phyloP scores from a whole-genome alignment of 169 alveolate species.

The Babesia ovis region DNA sequence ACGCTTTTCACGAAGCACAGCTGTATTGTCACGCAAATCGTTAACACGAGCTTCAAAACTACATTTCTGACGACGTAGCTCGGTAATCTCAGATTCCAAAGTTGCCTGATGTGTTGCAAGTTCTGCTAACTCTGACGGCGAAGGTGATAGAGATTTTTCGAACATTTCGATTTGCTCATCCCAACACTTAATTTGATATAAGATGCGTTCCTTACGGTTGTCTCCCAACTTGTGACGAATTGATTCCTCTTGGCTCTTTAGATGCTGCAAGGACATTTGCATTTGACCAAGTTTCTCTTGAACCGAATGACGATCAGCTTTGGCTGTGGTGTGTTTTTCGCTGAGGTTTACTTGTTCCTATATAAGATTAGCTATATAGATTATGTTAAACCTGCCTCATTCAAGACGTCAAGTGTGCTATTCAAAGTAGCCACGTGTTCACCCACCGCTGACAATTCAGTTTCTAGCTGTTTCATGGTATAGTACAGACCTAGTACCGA shows the following conservation, averaged over 20 bases:
- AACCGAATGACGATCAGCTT: background rate
- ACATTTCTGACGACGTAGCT: conserved; percentile 8
- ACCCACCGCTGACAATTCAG: conserved; percentile 15
- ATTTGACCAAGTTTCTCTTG: conserved; percentile 27
- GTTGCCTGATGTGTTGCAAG: conserved; percentile 3
- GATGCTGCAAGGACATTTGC: conserved; percentile 35
- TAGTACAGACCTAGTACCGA: conserved; percentile 26
- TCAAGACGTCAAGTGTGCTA: conserved; percentile 13
- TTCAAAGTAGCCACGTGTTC: conserved; percentile 4
- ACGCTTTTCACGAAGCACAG: conserved; percentile 24
- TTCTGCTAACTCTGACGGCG: conserved; percentile 18
- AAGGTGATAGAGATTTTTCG: background rate
- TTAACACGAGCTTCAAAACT: conserved; percentile 15
- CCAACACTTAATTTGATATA: conserved; percentile 34
- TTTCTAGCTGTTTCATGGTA: conserved; percentile 12
- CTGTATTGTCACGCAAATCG: conserved; percentile 11
- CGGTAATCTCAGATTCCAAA: background rate
- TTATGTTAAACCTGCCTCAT: background rate
- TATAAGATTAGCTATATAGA: background rate
- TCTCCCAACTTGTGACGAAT: conserved; percentile 12
- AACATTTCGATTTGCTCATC: conserved; percentile 32
- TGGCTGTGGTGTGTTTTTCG: background rate
- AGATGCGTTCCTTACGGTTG: conserved; percentile 1
- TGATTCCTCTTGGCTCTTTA: conserved; percentile 34
- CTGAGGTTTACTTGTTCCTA: conserved; percentile 24